These are phyloP conservation scores for Quercus ilex DNA, from an alignment of 306 rosid genomes.

Conservation along the genomic window DNA sequence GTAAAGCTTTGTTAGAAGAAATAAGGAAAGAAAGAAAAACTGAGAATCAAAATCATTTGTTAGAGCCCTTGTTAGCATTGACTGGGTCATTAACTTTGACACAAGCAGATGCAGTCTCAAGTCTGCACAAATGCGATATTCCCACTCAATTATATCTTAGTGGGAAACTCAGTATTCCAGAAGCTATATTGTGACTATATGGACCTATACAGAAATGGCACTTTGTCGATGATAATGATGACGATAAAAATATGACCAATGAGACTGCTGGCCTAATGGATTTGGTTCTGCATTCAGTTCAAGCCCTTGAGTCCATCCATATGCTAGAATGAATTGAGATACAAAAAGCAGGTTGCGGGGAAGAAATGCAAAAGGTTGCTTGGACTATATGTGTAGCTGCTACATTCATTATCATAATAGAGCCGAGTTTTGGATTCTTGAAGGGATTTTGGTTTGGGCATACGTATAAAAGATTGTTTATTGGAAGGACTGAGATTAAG, in stretches of 20 bases:
- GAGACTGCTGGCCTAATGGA: constrained; percentile 15
- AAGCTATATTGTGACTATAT: constrained; percentile 57
- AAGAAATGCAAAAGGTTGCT: neutral
- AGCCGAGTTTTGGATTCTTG: neutral
- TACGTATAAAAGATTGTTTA: neutral
- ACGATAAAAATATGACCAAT: constrained; percentile 12
- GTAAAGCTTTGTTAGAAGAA: constrained; percentile 68
- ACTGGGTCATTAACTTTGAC: constrained; percentile 60
- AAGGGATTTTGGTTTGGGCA: neutral
- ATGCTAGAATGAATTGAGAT: constrained; percentile 14
- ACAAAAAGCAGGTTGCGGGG: neutral
- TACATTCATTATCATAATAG: neutral
- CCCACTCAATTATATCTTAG: constrained; percentile 76
- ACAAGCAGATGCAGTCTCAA: constrained; percentile 56
- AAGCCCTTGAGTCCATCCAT: constrained; percentile 24
- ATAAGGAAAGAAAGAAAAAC: constrained; percentile 56
- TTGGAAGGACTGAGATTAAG: neutral
- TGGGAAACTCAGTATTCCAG: constrained; percentile 56
- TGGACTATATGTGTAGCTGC: neutral
- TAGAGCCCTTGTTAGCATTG: constrained; percentile 76
- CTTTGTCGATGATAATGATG: constrained; percentile 5
- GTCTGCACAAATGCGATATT: constrained; percentile 72
- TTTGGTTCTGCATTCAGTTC: constrained; percentile 20
- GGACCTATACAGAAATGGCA: constrained; percentile 15
- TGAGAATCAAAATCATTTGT: constrained; percentile 49